A percentile compares a stretch with the other conserved stretches of the same genome.
These are phyloP conservation scores for Botrytis pseudocinerea DNA, from an alignment of 2,329 filamentous ascomycete species.

Conservation along the genomic window DNA sequence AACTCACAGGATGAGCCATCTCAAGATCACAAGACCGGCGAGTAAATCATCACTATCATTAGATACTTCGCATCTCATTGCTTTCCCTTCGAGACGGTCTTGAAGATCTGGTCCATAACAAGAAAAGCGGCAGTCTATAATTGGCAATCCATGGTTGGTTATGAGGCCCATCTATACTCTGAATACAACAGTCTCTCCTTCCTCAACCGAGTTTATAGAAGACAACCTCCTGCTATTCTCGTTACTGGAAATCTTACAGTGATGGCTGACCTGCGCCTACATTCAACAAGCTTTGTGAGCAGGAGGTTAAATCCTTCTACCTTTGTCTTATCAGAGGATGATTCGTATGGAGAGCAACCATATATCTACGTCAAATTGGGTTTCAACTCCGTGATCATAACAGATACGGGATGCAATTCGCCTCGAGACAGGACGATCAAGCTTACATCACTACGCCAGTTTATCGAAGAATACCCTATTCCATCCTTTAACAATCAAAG, in stretches of 20 bases:
- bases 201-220: not conserved
- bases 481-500: constrained; percentile 40
- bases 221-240: not conserved
- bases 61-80: no score
- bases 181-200: not conserved
- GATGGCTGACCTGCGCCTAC: not conserved
- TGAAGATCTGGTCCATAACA: no score
- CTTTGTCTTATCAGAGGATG: constrained; percentile 48
- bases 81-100: no score
- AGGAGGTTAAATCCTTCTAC: constrained; percentile 46
- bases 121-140: no score
- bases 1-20: not conserved
- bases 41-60: no score
- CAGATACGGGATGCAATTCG: constrained; percentile 49
- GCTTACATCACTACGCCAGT: constrained; percentile 43
- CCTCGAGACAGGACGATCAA: constrained; percentile 37
- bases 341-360: constrained; percentile 47
- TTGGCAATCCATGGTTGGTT: no score
- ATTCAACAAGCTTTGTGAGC: constrained; percentile 41
- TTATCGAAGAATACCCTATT: constrained; percentile 46
- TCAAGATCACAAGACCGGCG: no score
- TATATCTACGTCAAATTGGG: constrained; percentile 50
- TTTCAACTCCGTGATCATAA: constrained; percentile 43
- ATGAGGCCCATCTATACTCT: no score
- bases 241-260: not conserved